Evolutionary conservation across 2,329 filamentous ascomycete genomes (phyloP).

Genomic region (Cladosporium colombiae): DNA sequence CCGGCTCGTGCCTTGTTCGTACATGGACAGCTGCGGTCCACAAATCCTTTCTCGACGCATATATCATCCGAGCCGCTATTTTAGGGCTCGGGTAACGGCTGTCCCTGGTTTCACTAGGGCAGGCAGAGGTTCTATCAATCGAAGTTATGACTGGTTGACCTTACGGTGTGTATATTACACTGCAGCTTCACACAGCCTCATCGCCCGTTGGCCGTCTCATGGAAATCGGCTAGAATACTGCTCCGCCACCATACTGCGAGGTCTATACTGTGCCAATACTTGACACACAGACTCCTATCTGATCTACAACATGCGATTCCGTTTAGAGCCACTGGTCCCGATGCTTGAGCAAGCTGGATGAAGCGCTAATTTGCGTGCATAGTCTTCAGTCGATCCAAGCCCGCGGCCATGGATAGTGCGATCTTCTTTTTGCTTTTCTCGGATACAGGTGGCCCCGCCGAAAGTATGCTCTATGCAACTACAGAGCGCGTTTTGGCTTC

Average conservation of each 20-base stretch:
- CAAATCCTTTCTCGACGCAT: background rate
- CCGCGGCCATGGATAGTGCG: background rate
- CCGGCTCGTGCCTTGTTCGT: background rate
- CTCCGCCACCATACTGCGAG: background rate
- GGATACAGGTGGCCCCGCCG: background rate
- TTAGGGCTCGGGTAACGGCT: background rate
- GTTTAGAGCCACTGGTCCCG: background rate
- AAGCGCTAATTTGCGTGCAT: background rate
- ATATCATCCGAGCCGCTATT: background rate
- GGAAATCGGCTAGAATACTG: background rate
- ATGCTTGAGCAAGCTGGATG: background rate
- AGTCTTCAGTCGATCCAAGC: background rate
- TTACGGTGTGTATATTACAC: background rate
- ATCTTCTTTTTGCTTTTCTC: background rate
- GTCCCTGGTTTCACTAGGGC: background rate
- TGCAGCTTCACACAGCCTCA: conserved; percentile 1
- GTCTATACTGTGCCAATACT: background rate
- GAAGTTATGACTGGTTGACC: background rate
- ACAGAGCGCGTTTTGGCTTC: background rate
- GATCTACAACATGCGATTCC: background rate
- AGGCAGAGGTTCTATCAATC: background rate
- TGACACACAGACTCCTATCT: background rate
- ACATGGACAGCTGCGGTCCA: background rate
- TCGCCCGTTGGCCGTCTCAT: background rate
- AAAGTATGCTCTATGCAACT: background rate